Evolutionary conservation across 2,329 filamentous ascomycete genomes (phyloP).

Genomic region (Emmonsiellopsis sp.): DNA sequence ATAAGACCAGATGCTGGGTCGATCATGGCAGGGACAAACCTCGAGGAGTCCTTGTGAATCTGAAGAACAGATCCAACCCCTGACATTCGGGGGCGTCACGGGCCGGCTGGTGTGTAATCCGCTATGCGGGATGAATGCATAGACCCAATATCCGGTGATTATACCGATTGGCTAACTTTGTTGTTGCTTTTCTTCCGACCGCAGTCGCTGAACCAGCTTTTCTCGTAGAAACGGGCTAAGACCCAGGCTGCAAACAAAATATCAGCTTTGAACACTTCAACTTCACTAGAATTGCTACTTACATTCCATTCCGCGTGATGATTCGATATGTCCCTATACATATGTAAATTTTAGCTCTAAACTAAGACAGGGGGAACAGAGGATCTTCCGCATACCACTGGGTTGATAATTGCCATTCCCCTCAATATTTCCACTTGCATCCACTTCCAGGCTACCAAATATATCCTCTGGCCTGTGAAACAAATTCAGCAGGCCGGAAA

Average conservation of each 20-base stretch:
- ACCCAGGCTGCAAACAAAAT: conserved; percentile 28
- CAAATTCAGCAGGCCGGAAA: conserved; percentile 9
- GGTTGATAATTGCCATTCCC: conserved; percentile 50
- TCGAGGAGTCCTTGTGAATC: too few relatives aligned
- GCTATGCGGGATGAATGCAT: too few relatives aligned
- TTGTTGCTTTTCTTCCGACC: conserved; percentile 21
- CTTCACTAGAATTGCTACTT: conserved; percentile 19
- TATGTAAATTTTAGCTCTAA: neutral
- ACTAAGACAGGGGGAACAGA: neutral
- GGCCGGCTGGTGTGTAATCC: too few relatives aligned
- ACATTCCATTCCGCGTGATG: conserved; percentile 52
- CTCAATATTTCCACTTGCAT: conserved; percentile 48
- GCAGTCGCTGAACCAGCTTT: conserved; percentile 41
- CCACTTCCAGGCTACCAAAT: conserved; percentile 55
- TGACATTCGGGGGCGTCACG: too few relatives aligned
- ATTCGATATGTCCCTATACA: conserved; percentile 47
- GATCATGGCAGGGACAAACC: too few relatives aligned
- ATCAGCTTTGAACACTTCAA: neutral
- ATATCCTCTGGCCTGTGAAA: conserved; percentile 51
- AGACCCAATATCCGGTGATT: too few relatives aligned
- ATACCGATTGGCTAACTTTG: conserved; percentile 10
- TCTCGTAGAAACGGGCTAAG: conserved; percentile 41
- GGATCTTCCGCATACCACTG: conserved; percentile 35
- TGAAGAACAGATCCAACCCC: too few relatives aligned
- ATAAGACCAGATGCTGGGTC: too few relatives aligned